Percentiles rank a stretch among this genome's conserved stretches.
Evolutionary conservation across 2,329 filamentous ascomycete species (phyloP).

Genomic region (Ceratocystis cubensis): DNA sequence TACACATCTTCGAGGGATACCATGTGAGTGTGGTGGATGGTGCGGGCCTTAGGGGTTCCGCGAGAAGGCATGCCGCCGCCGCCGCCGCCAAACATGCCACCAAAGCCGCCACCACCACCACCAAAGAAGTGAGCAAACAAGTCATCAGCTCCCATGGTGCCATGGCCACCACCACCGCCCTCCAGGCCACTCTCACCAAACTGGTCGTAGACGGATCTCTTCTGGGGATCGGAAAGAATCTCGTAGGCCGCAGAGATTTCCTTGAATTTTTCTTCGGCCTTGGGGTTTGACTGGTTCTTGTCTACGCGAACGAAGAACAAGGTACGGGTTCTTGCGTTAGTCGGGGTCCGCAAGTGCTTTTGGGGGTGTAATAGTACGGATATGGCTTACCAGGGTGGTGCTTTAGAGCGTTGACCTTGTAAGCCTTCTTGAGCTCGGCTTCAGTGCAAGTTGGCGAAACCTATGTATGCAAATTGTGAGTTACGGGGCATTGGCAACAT

Average conservation of each 20-base stretch:
- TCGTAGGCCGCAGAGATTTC: conserved; percentile 94
- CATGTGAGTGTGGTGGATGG: conserved; percentile 97
- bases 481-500: neutral
- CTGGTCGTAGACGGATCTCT: conserved; percentile 86
- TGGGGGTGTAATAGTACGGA: neutral
- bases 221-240: conserved; percentile 80
- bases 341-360: neutral
- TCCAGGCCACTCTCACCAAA: conserved; percentile 96
- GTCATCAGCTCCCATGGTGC: conserved; percentile 89
- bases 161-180: conserved; percentile 50
- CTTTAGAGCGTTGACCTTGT: conserved; percentile 72
- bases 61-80: conserved; percentile 72
- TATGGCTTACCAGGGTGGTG: conserved; percentile 60
- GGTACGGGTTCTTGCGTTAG: neutral
- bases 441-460: conserved; percentile 70
- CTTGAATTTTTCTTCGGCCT: conserved; percentile 96
- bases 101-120: conserved; percentile 50
- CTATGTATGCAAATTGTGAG: conserved; percentile 32
- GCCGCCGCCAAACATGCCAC: conserved; percentile 55
- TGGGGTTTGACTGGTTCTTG: conserved; percentile 91
- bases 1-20: conserved; percentile 97
- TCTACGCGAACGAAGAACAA: conserved; percentile 39
- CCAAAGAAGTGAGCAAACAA: conserved; percentile 97
- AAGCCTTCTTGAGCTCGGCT: conserved; percentile 78
- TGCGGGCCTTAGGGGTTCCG: conserved; percentile 78